phyloP scores from a whole-genome alignment of 2,329 filamentous ascomycete species.

The Clonostachys chloroleuca region DNA sequence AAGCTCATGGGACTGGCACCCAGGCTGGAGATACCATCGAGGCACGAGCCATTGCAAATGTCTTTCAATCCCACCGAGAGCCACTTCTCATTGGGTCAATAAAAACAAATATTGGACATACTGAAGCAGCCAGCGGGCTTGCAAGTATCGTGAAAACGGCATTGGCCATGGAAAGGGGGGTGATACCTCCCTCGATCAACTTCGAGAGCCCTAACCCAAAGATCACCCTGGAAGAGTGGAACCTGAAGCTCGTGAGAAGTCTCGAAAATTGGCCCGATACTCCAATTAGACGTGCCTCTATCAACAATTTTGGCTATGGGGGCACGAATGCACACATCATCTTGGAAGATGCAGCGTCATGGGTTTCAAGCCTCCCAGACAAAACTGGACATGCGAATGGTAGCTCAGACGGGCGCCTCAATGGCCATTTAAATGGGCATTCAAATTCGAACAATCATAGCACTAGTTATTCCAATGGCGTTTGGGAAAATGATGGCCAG shows the following conservation, averaged over 20 bases:
- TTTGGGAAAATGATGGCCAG: too few species aligned
- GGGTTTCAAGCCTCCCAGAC: too few species aligned
- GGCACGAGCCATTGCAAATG: conserved; percentile 25
- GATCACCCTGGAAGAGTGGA: conserved; percentile 2
- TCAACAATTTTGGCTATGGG: conserved; percentile 4
- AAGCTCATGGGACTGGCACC: conserved; percentile 36
- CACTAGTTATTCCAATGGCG: too few species aligned
- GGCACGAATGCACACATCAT: conserved; percentile 5
- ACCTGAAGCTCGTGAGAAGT: conserved; percentile 2
- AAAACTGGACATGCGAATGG: neutral
- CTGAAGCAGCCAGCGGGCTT: conserved; percentile 29
- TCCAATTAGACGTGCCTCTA: neutral
- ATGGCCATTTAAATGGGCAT: too few species aligned
- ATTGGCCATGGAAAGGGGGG: conserved; percentile 26
- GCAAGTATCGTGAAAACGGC: conserved; percentile 41
- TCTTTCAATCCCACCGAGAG: conserved; percentile 14
- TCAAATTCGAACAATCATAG: too few species aligned
- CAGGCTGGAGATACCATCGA: conserved; percentile 16
- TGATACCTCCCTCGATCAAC: conserved; percentile 22
- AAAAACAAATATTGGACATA: conserved; percentile 17
- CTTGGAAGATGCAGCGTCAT: neutral
- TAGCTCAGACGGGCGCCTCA: conserved; percentile 3
- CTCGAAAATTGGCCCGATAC: neutral
- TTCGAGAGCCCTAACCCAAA: conserved; percentile 2
- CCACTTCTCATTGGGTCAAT: conserved; percentile 10